phyloP scores from a whole-genome alignment of 345 rosid species.

The Dipteronia dyeriana region DNA sequence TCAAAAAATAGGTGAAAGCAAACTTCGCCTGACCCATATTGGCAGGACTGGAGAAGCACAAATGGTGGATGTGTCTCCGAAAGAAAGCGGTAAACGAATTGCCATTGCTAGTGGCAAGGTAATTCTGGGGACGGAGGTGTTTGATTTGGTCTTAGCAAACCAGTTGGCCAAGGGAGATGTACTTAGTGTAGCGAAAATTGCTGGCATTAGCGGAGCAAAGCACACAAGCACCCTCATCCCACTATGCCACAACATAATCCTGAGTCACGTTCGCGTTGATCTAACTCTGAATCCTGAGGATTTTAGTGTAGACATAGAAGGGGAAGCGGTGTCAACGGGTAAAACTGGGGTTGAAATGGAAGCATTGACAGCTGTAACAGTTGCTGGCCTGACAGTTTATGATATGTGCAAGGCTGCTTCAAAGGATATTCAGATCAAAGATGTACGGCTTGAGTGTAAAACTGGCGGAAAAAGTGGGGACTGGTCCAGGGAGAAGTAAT shows the following conservation, averaged over 20 bases:
- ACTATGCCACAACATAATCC: slow-evolving; percentile 76
- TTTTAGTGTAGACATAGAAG: slow-evolving; percentile 72
- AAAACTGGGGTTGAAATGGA: slow-evolving; percentile 97
- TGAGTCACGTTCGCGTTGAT: slow-evolving; percentile 71
- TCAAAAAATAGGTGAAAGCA: slow-evolving; percentile 18
- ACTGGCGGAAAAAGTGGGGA: slow-evolving; percentile 87
- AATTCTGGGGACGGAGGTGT: slow-evolving; percentile 65
- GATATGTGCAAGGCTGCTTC: slow-evolving; percentile 99
- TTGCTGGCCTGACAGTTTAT: slow-evolving; percentile 86
- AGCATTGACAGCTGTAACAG: slow-evolving; percentile 79
- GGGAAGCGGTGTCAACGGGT: slow-evolving; percentile 76
- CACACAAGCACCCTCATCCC: slow-evolving; percentile 84
- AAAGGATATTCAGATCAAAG: slow-evolving; percentile 65
- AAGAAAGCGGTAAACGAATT: slow-evolving; percentile 60
- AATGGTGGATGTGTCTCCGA: slow-evolving; percentile 94
- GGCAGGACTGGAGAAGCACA: slow-evolving; percentile 72
- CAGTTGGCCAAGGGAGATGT: slow-evolving; percentile 95
- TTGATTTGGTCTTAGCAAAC: slow-evolving; percentile 75
- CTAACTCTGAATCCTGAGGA: slow-evolving; percentile 59
- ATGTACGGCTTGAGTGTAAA: slow-evolving; percentile 63
- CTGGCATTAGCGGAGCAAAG: slow-evolving; percentile 91
- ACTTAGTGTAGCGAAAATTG: slow-evolving; percentile 84
- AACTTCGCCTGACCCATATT: slow-evolving; percentile 55
- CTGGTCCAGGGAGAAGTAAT: slow-evolving; percentile 60
- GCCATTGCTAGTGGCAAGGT: slow-evolving; percentile 86